These are phyloP conservation scores for Castanospermum australe DNA, from an alignment of 306 rosid species.

Conservation along the genomic window DNA sequence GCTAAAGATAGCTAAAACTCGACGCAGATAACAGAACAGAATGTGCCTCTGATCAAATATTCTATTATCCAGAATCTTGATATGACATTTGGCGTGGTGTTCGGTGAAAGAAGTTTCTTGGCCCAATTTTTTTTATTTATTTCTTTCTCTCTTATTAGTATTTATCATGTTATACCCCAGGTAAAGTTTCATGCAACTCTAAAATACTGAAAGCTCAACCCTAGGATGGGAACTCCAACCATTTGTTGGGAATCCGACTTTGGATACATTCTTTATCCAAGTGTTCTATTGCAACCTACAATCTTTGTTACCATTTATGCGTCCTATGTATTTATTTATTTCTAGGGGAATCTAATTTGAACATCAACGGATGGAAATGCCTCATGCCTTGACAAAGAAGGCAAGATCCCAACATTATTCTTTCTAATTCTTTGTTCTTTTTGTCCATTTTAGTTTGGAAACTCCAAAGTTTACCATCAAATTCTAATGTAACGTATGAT, in stretches of 20 bases:
- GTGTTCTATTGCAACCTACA: background rate
- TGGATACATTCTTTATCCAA: conserved; percentile 18
- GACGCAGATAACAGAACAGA: too few species aligned
- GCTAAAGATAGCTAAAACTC: conserved; percentile 33
- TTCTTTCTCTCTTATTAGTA: background rate
- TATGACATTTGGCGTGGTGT: background rate
- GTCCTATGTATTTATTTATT: background rate
- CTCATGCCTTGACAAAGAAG: background rate
- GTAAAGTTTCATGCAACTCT: conserved; percentile 3
- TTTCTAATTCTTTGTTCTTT: background rate
- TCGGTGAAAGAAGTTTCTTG: background rate
- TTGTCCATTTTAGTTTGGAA: background rate
- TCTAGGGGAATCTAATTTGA: background rate
- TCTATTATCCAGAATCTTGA: conserved; percentile 22
- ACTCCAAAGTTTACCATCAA: background rate
- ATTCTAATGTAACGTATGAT: too few species aligned
- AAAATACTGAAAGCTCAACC: background rate
- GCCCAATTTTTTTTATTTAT: background rate
- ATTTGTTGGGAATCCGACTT: conserved; percentile 37
- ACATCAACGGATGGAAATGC: conserved; percentile 2
- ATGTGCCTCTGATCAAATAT: conserved; percentile 10
- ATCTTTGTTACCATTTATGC: background rate
- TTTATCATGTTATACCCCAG: background rate
- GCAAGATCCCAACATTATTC: too few species aligned
- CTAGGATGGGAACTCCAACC: conserved; percentile 25